A percentile compares a stretch with the other conserved stretches of the same genome.
Evolutionary conservation across 345 rosid genomes (phyloP).

Genomic region (Leavenworthia alabamica): DNA sequence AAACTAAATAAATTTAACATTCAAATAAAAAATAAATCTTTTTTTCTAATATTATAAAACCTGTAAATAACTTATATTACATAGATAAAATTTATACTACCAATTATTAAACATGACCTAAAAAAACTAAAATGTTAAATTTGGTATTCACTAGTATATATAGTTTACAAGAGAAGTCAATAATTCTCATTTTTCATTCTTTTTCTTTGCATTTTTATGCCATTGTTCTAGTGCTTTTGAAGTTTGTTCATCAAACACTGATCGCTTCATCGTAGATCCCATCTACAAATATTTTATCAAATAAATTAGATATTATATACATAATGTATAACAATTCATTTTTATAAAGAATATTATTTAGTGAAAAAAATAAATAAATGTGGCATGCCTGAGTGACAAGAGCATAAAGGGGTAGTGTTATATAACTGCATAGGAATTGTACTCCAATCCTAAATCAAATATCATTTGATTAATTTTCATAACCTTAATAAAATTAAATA

Average conservation of each 20-base stretch:
- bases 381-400: constrained; percentile 78
- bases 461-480: background rate
- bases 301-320: background rate
- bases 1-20: no score
- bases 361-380: background rate
- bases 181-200: constrained; percentile 22
- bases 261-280: constrained; percentile 87
- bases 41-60: no score
- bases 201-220: constrained; percentile 61
- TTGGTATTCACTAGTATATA: background rate
- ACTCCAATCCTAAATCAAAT: constrained; percentile 48
- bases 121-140: background rate
- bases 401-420: constrained; percentile 83
- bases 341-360: background rate
- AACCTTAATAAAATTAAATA: background rate
- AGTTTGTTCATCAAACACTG: constrained; percentile 84
- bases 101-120: background rate
- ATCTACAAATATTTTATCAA: constrained; percentile 34
- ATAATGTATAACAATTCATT: background rate
- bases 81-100: background rate
- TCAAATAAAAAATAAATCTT: no score
- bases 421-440: constrained; percentile 76
- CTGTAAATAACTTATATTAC: background rate
- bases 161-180: background rate
- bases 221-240: constrained; percentile 69